These are phyloP conservation scores for Candida maesae DNA, from an alignment of 805 yeast genomes.

Conservation along the genomic window DNA sequence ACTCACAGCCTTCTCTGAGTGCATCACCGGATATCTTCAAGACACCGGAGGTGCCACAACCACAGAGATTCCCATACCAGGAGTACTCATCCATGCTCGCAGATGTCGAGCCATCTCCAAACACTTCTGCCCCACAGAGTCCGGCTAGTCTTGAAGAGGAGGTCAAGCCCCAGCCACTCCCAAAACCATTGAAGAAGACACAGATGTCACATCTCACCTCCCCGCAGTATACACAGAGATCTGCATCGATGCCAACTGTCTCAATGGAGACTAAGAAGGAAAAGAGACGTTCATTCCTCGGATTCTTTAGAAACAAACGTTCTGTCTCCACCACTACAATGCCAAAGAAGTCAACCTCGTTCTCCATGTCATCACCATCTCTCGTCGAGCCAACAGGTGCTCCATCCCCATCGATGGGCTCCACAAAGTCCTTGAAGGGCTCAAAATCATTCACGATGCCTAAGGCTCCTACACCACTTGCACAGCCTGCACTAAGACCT, in stretches of 20 bases:
- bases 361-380: slow-evolving; percentile 6
- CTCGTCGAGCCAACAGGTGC: neutral
- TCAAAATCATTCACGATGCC: slow-evolving; percentile 20
- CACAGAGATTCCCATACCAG: slow-evolving; percentile 17
- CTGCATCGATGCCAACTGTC: slow-evolving; percentile 24
- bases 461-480: slow-evolving; percentile 10
- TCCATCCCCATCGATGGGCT: neutral
- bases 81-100: slow-evolving; percentile 19
- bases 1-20: too few species aligned
- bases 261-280: slow-evolving; percentile 10
- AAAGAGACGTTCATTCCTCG: slow-evolving; percentile 22
- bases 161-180: slow-evolving; percentile 11
- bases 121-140: neutral
- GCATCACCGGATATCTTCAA: slow-evolving; percentile 25
- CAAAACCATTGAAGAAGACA: slow-evolving; percentile 9
- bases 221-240: slow-evolving; percentile 20
- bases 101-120: slow-evolving; percentile 2
- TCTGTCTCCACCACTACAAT: slow-evolving; percentile 16
- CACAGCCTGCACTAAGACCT: slow-evolving; percentile 5
- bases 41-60: slow-evolving; percentile 25
- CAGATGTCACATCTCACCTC: slow-evolving; percentile 4
- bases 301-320: slow-evolving; percentile 22
- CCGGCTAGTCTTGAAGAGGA: neutral
- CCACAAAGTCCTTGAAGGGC: slow-evolving; percentile 3
- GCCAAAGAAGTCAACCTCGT: slow-evolving; percentile 10